Percentiles rank a stretch among this genome's conserved stretches.
Conservation (phyloP, 1,139 yeast genomes). For the Eremothecium coryli region DNA sequence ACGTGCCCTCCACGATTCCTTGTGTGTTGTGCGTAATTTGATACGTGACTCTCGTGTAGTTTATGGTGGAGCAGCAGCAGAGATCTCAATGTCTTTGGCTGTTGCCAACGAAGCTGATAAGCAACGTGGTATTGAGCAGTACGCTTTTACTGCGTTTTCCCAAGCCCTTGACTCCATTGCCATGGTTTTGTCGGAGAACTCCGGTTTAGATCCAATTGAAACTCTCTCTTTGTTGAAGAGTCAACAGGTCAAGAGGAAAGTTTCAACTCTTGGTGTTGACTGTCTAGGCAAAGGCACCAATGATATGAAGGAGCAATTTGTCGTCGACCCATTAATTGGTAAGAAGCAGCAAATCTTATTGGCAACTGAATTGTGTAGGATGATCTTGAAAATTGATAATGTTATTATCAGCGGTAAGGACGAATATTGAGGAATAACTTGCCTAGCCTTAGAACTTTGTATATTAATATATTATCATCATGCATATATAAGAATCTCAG, state of each 20-base stretch:
- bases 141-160: conserved; percentile 93
- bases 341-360: conserved; percentile 90
- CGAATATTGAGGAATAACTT: conserved; percentile 44
- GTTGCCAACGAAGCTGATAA: conserved; percentile 88
- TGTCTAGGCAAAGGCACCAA: conserved; percentile 80
- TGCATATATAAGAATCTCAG: conserved; percentile 1
- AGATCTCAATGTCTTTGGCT: conserved; percentile 83
- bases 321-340: conserved; percentile 94
- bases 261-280: conserved; percentile 79
- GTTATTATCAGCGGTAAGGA: conserved; percentile 89
- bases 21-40: conserved; percentile 94
- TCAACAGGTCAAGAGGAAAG: conserved; percentile 66
- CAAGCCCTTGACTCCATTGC: conserved; percentile 87
- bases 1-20: conserved; percentile 92
- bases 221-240: conserved; percentile 77
- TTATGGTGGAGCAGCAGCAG: conserved; percentile 99
- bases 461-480: conserved; percentile 2
- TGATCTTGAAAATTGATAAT: conserved; percentile 93
- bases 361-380: conserved; percentile 94
- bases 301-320: conserved; percentile 89
- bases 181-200: conserved; percentile 91
- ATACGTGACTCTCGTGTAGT: conserved; percentile 88
- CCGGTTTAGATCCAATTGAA: conserved; percentile 91
- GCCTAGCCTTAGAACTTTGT: conserved; percentile 1
- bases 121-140: conserved; percentile 92